These are phyloP conservation scores for Globisporangium uncinulatum DNA, from an alignment of 352 stramenopile species.

Conservation along the genomic window DNA sequence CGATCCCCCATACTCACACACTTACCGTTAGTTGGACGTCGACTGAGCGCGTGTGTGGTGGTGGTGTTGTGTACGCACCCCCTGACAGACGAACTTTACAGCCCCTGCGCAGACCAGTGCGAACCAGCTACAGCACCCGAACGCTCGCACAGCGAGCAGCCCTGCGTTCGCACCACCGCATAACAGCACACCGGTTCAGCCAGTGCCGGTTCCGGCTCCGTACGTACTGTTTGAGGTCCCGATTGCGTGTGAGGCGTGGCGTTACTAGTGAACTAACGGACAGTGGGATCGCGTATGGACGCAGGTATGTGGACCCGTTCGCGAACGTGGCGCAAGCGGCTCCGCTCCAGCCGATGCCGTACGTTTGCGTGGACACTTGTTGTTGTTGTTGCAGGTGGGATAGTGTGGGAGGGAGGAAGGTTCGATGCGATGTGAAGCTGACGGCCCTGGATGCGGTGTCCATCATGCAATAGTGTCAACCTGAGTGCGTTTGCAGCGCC, in stretches of 20 bases:
- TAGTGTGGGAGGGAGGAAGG: too few relatives aligned
- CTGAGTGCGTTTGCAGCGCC: constrained; percentile 41
- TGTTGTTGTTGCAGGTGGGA: too few relatives aligned
- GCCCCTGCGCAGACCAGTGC: constrained; percentile 11
- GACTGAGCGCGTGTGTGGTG: neutral
- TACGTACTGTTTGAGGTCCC: neutral
- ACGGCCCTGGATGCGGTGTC: neutral
- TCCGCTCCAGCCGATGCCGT: constrained; percentile 32
- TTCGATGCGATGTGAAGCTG: too few relatives aligned
- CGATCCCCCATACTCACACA: too few relatives aligned
- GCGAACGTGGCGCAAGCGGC: constrained; percentile 33
- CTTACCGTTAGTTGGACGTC: too few relatives aligned
- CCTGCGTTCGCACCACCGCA: constrained; percentile 16
- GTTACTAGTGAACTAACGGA: neutral
- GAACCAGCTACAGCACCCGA: constrained; percentile 11
- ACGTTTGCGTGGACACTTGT: constrained; percentile 26
- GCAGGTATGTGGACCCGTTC: constrained; percentile 62
- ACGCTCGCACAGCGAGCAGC: constrained; percentile 21
- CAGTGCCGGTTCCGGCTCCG: constrained; percentile 2
- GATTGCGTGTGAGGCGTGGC: neutral
- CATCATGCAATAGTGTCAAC: constrained; percentile 28
- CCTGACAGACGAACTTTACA: constrained; percentile 24
- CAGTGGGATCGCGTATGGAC: neutral
- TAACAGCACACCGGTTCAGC: constrained; percentile 6
- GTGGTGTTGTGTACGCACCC: neutral